These are phyloP conservation scores for Leucocoprinus birnbaumii DNA, from an alignment of 768 basidiomycete species.

Conservation along the genomic window DNA sequence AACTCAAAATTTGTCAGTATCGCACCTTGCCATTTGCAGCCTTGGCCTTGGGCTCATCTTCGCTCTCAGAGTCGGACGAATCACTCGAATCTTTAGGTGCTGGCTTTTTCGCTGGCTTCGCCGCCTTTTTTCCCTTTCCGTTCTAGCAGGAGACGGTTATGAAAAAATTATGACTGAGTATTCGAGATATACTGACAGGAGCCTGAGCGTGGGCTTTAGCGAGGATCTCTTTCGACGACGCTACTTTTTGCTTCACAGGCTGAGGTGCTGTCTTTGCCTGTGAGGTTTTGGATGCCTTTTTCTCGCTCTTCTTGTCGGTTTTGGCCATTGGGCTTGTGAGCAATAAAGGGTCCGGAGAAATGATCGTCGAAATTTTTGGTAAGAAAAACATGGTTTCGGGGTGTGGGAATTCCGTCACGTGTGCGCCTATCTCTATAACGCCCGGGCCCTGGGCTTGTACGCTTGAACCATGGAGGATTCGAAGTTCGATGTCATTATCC, in stretches of 20 bases:
- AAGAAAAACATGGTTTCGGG: conserved; percentile 9
- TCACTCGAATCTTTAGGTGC: conserved; percentile 20
- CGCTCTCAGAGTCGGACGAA: conserved; percentile 27
- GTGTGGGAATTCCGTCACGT: conserved; percentile 30
- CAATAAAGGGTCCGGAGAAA: conserved; percentile 17
- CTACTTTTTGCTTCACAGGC: conserved; percentile 16
- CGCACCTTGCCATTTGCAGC: conserved; percentile 23
- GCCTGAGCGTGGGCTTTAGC: conserved; percentile 30
- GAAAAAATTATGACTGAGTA: neutral
- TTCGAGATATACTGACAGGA: conserved; percentile 11
- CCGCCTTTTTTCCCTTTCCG: conserved; percentile 20
- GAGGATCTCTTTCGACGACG: conserved; percentile 21
- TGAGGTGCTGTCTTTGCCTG: conserved; percentile 22
- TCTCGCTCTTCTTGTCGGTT: conserved; percentile 44
- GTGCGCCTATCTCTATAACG: conserved; percentile 10
- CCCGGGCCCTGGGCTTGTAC: neutral
- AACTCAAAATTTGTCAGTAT: conserved; percentile 1
- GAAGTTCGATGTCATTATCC: conserved; percentile 62
- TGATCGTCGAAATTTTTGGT: conserved; percentile 25
- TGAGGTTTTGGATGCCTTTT: conserved; percentile 25
- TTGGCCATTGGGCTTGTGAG: conserved; percentile 38
- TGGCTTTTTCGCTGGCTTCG: conserved; percentile 23
- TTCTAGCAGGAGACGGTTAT: neutral
- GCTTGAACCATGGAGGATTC: conserved; percentile 31
- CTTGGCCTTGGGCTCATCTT: conserved; percentile 24